Evolutionary conservation across 257 asterid genomes (phyloP).

Genomic region (Thymus mandschuricus): DNA sequence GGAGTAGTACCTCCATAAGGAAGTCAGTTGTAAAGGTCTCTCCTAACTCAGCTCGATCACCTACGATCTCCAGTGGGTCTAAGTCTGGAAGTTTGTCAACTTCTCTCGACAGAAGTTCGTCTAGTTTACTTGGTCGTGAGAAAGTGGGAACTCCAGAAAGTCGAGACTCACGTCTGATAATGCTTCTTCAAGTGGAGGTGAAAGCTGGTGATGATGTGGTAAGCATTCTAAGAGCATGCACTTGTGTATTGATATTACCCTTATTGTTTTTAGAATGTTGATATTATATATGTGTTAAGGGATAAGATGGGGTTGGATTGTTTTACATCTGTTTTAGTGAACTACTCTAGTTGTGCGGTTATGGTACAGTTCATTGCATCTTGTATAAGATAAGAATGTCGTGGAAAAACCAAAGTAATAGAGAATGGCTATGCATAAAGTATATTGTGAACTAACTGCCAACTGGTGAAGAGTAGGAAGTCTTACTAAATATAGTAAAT

Average conservation of each 20-base stretch:
- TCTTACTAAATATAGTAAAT: neutral
- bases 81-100: conserved; percentile 58
- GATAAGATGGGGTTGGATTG: conserved; percentile 18
- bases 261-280: neutral
- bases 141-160: conserved; percentile 75
- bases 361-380: conserved; percentile 17
- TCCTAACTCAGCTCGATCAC: conserved; percentile 55
- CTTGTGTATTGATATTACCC: neutral
- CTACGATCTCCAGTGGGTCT: conserved; percentile 69
- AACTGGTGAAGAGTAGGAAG: neutral
- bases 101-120: conserved; percentile 51
- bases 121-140: conserved; percentile 57
- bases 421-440: conserved; percentile 13
- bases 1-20: conserved; percentile 61
- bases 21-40: conserved; percentile 55
- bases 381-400: conserved; percentile 12
- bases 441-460: neutral
- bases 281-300: conserved; percentile 16
- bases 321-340: conserved; percentile 22
- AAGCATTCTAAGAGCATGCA: conserved; percentile 37
- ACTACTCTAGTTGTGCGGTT: conserved; percentile 12
- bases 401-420: neutral
- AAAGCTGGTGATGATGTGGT: conserved; percentile 96
- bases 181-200: conserved; percentile 95
- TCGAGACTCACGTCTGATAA: conserved; percentile 83